phyloP scores from a whole-genome alignment of 345 rosid species.

The thale cress (Arabidopsis thaliana) region TAIR10.1 NC_003075.7:17180001-17180500 shows the following conservation, averaged over 20 bases:
- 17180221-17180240: constrained; percentile 22
- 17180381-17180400: constrained; percentile 22
- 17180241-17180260: background rate
- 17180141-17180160: constrained; percentile 94
- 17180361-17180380: constrained; percentile 99
- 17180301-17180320: constrained; percentile 86
- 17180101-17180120: constrained; percentile 95
- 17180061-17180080: constrained; percentile 16
- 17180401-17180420: constrained; percentile 3
- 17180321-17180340: constrained; percentile 99
- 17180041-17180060: constrained; percentile 11
- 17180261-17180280: background rate
- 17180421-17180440: constrained; percentile 3
- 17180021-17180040: constrained; percentile 30
- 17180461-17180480: constrained; percentile 41
- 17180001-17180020: background rate
- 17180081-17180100: background rate
- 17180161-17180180: constrained; percentile 91
- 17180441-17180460: background rate
- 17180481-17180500: constrained; percentile 22
- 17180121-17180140: constrained; percentile 97
- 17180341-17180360: constrained; percentile 97
- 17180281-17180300: constrained; percentile 8
- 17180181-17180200: constrained; percentile 96
- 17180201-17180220: constrained; percentile 46